These are phyloP conservation scores for Arthrobotrys entomopaga DNA, from an alignment of 2,329 filamentous ascomycete species.

Conservation along the genomic window DNA sequence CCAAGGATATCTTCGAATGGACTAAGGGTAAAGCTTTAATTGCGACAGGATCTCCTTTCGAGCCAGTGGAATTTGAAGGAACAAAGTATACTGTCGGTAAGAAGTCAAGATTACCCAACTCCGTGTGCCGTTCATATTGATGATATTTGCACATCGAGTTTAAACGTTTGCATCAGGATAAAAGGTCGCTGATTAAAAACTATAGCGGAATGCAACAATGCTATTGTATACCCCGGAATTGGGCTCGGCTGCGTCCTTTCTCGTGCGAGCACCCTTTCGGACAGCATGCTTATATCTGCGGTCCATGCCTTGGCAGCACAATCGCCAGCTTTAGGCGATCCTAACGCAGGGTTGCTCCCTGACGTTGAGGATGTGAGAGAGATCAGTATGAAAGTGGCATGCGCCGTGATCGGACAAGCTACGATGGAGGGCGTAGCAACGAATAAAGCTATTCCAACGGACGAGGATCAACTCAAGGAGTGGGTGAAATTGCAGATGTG, in stretches of 20 bases:
- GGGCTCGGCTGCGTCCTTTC: slow-evolving; percentile 80
- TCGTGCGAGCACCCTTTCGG: slow-evolving; percentile 73
- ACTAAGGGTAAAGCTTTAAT: slow-evolving; percentile 80
- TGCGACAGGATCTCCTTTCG: slow-evolving; percentile 84
- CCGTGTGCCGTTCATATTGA: not conserved
- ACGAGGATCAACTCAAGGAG: slow-evolving; percentile 69
- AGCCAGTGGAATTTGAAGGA: slow-evolving; percentile 73
- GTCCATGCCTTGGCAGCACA: slow-evolving; percentile 76
- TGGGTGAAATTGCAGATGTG: slow-evolving; percentile 86
- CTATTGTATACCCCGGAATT: slow-evolving; percentile 84
- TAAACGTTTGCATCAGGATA: slow-evolving; percentile 63
- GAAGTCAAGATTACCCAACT: slow-evolving; percentile 57
- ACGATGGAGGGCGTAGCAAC: slow-evolving; percentile 75
- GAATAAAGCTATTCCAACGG: slow-evolving; percentile 72
- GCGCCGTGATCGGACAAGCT: slow-evolving; percentile 77
- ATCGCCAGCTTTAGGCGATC: slow-evolving; percentile 75
- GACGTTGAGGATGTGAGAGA: slow-evolving; percentile 78
- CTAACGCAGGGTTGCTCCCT: slow-evolving; percentile 75
- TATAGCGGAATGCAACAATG: slow-evolving; percentile 87
- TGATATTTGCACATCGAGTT: too few relatives aligned
- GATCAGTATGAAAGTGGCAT: slow-evolving; percentile 81
- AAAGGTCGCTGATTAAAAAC: slow-evolving; percentile 36
- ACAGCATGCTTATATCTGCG: slow-evolving; percentile 83
- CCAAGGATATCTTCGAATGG: slow-evolving; percentile 80
- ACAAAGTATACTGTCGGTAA: slow-evolving; percentile 68